Percentiles rank a stretch among this genome's conserved stretches.
phyloP scores from a whole-genome alignment of 2,329 filamentous ascomycete species.

The Pyrenochaeta sp. region DNA sequence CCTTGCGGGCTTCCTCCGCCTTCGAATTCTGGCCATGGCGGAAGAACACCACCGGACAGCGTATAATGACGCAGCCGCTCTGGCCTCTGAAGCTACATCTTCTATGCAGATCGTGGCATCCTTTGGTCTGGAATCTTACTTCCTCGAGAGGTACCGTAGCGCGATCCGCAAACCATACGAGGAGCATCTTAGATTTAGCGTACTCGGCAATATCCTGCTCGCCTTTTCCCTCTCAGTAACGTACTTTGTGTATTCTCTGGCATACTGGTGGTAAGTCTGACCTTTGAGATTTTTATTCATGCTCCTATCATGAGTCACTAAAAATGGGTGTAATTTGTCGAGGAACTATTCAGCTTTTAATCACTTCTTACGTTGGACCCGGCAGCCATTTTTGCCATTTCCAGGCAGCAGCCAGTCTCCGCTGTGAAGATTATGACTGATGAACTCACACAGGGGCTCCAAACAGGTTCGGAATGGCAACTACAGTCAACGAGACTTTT shows the following conservation, averaged over 20 bases:
- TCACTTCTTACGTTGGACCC: too few relatives aligned
- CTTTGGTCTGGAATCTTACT: conserved; percentile 52
- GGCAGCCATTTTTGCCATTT: too few relatives aligned
- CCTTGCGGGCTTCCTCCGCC: conserved; percentile 55
- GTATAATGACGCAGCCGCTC: conserved; percentile 69
- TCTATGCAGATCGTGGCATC: conserved; percentile 68
- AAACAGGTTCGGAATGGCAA: conserved; percentile 54
- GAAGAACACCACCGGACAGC: conserved; percentile 71
- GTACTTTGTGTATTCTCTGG: conserved; percentile 59
- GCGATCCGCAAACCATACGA: conserved; percentile 52
- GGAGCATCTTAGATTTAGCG: conserved; percentile 50
- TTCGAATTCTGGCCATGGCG: conserved; percentile 63
- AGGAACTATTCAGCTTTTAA: too few relatives aligned
- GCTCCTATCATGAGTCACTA: too few relatives aligned
- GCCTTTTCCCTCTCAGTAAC: conserved; percentile 56
- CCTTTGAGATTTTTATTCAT: not conserved
- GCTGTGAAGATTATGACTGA: not conserved
- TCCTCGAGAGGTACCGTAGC: conserved; percentile 49
- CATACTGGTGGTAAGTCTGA: conserved; percentile 56
- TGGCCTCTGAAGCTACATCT: conserved; percentile 73
- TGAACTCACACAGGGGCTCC: conserved; percentile 40
- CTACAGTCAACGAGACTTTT: conserved; percentile 54
- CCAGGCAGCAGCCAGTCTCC: too few relatives aligned
- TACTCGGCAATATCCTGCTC: conserved; percentile 53
- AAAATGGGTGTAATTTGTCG: too few relatives aligned